These are phyloP conservation scores for Hygrocybe coccinea DNA, from an alignment of 768 basidiomycete genomes.

Conservation along the genomic window DNA sequence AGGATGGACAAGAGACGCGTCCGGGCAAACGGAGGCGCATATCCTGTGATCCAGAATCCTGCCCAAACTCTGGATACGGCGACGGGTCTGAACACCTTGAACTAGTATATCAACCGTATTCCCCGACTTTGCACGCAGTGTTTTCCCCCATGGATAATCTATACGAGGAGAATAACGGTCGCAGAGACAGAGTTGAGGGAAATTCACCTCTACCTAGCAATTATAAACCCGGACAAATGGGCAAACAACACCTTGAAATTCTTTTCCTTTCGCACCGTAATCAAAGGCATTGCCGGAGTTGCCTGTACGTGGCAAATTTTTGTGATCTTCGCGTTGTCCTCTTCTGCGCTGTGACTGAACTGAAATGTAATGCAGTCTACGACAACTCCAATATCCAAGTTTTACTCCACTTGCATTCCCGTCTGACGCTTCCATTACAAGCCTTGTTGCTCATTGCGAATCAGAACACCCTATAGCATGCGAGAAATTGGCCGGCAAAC, in stretches of 20 bases:
- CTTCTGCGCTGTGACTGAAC: no score
- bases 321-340: no score
- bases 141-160: no score
- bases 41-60: no score
- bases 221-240: background rate
- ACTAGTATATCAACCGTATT: no score
- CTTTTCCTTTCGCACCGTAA: background rate
- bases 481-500: background rate
- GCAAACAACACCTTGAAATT: background rate
- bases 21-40: no score
- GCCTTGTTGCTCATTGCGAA: background rate
- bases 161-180: no score
- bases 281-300: background rate
- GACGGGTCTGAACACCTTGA: no score
- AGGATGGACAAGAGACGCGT: no score
- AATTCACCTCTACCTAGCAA: background rate
- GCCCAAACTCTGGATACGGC: no score
- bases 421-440: background rate
- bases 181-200: background rate
- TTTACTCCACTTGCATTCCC: background rate
- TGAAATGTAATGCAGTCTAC: background rate
- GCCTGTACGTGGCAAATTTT: background rate
- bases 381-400: background rate
- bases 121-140: no score
- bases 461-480: background rate